Percentiles rank a stretch among this genome's conserved stretches.
Evolutionary conservation across 2,329 filamentous ascomycete species (phyloP).

Genomic region (Aureobasidium sp.): DNA sequence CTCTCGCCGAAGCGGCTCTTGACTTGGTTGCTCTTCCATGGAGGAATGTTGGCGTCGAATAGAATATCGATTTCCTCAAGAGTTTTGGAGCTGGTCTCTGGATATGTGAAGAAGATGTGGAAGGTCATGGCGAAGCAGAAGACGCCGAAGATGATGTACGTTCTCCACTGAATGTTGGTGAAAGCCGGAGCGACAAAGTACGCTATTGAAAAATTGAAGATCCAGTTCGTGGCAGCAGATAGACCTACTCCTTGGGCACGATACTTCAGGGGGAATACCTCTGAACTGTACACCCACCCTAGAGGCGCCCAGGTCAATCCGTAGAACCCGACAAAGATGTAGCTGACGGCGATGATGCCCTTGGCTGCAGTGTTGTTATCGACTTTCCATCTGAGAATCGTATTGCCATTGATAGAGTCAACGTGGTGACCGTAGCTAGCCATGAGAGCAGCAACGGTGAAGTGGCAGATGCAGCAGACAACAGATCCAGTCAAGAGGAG

Average conservation of each 20-base stretch:
- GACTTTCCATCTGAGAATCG: slow-evolving; percentile 45
- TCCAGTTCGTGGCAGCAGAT: slow-evolving; percentile 46
- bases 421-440: slow-evolving; percentile 34
- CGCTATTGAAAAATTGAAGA: slow-evolving; percentile 27
- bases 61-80: slow-evolving; percentile 31
- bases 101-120: slow-evolving; percentile 37
- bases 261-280: slow-evolving; percentile 55
- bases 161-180: slow-evolving; percentile 48
- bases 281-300: slow-evolving; percentile 53
- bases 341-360: slow-evolving; percentile 55
- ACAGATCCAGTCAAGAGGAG: slow-evolving; percentile 34
- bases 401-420: slow-evolving; percentile 34
- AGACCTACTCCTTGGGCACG: slow-evolving; percentile 52
- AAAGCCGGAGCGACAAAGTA: slow-evolving; percentile 52
- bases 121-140: slow-evolving; percentile 36
- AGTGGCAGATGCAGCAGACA: slow-evolving; percentile 36
- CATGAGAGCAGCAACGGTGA: slow-evolving; percentile 38
- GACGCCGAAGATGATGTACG: slow-evolving; percentile 41
- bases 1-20: slow-evolving; percentile 12
- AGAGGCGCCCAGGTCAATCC: slow-evolving; percentile 54
- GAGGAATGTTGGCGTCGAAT: slow-evolving; percentile 24
- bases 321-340: slow-evolving; percentile 55
- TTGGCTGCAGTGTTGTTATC: slow-evolving; percentile 41
- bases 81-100: slow-evolving; percentile 22
- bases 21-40: slow-evolving; percentile 21